Evolutionary conservation across 2,329 filamentous ascomycete species (phyloP), one percentile per base, ranked within the genome.

Genomic region (Trichoderma pleuroti): DNA sequence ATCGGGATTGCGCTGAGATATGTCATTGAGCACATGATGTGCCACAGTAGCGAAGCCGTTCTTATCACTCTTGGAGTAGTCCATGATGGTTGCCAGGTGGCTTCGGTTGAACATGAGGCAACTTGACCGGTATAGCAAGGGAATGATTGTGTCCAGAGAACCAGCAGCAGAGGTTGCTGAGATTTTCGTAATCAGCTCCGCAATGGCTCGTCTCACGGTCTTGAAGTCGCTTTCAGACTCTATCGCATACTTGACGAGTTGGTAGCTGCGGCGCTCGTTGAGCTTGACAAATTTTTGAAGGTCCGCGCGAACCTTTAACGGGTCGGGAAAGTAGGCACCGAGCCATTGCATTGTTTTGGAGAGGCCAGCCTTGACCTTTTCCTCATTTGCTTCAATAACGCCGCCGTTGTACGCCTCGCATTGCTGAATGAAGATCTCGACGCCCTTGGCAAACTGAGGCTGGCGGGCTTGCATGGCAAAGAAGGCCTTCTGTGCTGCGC

Each of bases 81-180:
- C 91, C 84, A 98, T 93, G 73, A 98, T 95, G 0, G 93, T 90
- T 4, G 94, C 90, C 21, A 99, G 90, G 78, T 99, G 94, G 78
- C 95, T 98, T 77, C 93, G 91, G 82, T 98, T 99, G 83, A 97
- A 98, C 74, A 97, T 88, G 73, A 99, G 86, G 71, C 93, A 90
- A 39, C 93, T 92, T 68, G 91, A 91, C 56, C 93, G 90, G 78
- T 97, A 97, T 5, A 98, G 84, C 18, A 99, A 85, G 6, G 94
- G 92, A 7, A 91, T 88, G 30, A 99, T 80, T 0, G 93, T 97
- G 42, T 97, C 93, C 4, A 97, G 82, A 60, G 96, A 85, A 32
- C 84, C 84, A n/a, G 88, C 81, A 68, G 87, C 86, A 59, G 90
- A 84, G 26, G 88, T 88, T 68, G 88, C 86, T 75, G 94, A 91